A percentile compares a stretch with the other conserved stretches of the same genome.
These are phyloP conservation scores for Plasmodium gallinaceum DNA, from an alignment of 169 alveolate species.

Conservation along the genomic window DNA sequence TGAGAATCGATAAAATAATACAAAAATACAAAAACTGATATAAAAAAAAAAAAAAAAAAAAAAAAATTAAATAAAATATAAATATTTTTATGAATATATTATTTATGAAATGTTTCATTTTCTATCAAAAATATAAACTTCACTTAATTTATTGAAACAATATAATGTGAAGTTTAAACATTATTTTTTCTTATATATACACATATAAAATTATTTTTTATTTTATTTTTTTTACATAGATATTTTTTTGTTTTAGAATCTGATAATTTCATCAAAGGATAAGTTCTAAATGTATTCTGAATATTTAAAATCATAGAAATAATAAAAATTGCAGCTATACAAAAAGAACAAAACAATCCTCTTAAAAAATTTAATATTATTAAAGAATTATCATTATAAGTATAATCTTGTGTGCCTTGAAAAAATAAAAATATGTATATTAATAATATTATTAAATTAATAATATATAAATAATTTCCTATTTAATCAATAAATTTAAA, in stretches of 20 bases:
- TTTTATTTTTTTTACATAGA: constrained; percentile 16
- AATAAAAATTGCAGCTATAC: constrained; percentile 54
- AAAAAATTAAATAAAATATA: constrained; percentile 3
- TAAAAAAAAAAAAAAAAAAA: background rate
- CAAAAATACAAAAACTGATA: constrained; percentile 55
- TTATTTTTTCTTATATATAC: background rate
- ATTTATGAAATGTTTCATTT: too few species aligned
- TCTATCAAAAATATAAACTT: too few species aligned
- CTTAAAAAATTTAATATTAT: constrained; percentile 59
- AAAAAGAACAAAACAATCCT: constrained; percentile 66
- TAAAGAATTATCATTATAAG: constrained; percentile 57
- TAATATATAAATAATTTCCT: background rate
- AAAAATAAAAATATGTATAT: constrained; percentile 9
- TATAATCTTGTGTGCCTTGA: constrained; percentile 54
- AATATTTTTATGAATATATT: background rate
- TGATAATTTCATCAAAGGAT: constrained; percentile 37
- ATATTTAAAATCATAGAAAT: constrained; percentile 53
- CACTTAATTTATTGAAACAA: too few species aligned
- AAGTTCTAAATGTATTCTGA: constrained; percentile 61
- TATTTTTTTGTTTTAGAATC: constrained; percentile 64
- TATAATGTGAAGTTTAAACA: background rate
- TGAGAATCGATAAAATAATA: constrained; percentile 75
- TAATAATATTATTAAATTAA: background rate
- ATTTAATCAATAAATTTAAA: background rate
- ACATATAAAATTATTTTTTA: constrained; percentile 1